Evolutionary conservation across 805 yeast genomes (phyloP).

Genomic region (Cyberlindnera galapagoensis): DNA sequence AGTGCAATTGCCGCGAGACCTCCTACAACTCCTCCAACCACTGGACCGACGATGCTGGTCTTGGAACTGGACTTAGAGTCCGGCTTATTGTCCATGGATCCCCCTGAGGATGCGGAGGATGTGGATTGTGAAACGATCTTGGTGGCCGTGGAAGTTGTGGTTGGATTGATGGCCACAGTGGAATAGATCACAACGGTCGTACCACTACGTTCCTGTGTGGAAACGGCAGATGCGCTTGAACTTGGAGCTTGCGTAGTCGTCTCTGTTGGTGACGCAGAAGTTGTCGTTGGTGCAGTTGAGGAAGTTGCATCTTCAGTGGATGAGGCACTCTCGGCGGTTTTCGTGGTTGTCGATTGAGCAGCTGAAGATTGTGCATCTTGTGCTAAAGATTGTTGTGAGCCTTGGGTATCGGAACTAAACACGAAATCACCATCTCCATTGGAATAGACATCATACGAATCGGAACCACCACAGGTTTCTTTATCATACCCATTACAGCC

Average conservation of each 20-base stretch:
- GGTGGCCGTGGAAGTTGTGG: slow-evolving; percentile 11
- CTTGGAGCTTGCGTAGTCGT: slow-evolving; percentile 19
- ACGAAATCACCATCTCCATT: slow-evolving; percentile 19
- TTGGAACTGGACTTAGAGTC: slow-evolving; percentile 7
- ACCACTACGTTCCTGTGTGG: slow-evolving; percentile 15
- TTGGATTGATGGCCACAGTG: slow-evolving; percentile 14
- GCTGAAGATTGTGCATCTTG: slow-evolving; percentile 1
- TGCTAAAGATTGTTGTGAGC: slow-evolving; percentile 1
- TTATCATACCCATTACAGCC: slow-evolving; percentile 51
- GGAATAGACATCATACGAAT: slow-evolving; percentile 40
- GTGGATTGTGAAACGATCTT: slow-evolving; percentile 12
- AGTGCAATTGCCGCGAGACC: slow-evolving; percentile 42
- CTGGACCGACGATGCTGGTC: slow-evolving; percentile 40
- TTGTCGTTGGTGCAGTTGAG: slow-evolving; percentile 17
- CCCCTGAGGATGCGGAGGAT: slow-evolving; percentile 23
- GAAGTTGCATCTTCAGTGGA: slow-evolving; percentile 16
- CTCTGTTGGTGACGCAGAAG: slow-evolving; percentile 18
- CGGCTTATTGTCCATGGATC: no score
- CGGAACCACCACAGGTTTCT: slow-evolving; percentile 60
- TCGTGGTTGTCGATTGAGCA: slow-evolving; percentile 14
- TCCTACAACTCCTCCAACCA: slow-evolving; percentile 59
- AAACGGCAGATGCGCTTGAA: slow-evolving; percentile 19
- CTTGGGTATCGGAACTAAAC: slow-evolving; percentile 4
- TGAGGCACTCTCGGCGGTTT: slow-evolving; percentile 6
- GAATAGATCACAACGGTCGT: slow-evolving; percentile 18